Percentiles rank a stretch among this genome's conserved stretches.
Conservation (phyloP, 2,329 filamentous ascomycete genomes). For the Colletotrichum lindemuthianum region DNA sequence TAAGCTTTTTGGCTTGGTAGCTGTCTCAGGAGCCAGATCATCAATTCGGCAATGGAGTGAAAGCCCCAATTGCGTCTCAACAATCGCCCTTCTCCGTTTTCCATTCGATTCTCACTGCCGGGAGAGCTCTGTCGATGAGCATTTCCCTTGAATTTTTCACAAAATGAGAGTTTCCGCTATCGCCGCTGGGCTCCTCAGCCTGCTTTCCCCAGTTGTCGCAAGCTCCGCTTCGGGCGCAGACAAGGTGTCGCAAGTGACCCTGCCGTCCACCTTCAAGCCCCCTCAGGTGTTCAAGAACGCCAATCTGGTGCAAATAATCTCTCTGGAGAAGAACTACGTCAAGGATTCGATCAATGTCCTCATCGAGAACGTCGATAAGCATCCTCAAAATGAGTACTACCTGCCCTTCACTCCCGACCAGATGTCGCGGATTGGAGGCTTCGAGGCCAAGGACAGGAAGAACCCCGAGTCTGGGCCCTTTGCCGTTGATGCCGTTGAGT, state of each 20-base stretch:
- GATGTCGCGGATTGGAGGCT: slow-evolving; percentile 80
- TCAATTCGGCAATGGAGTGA: slow-evolving; percentile 37
- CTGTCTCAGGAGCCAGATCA: slow-evolving; percentile 39
- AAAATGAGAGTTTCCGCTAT: slow-evolving; percentile 61
- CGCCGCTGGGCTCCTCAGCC: slow-evolving; percentile 68
- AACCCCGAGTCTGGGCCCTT: slow-evolving; percentile 75
- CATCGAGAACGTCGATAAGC: slow-evolving; percentile 84
- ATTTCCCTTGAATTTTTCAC: slow-evolving; percentile 38
- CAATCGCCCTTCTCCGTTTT: slow-evolving; percentile 25
- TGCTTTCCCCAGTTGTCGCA: slow-evolving; percentile 60
- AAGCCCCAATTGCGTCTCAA: slow-evolving; percentile 36
- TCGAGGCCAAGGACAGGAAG: slow-evolving; percentile 96
- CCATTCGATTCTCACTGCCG: slow-evolving; percentile 35
- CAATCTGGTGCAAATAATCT: slow-evolving; percentile 90
- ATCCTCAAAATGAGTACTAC: slow-evolving; percentile 90
- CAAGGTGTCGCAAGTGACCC: slow-evolving; percentile 64
- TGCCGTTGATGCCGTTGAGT: slow-evolving; percentile 73
- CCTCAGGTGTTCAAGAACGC: slow-evolving; percentile 93
- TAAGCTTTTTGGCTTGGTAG: slow-evolving; percentile 47
- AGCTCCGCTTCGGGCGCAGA: slow-evolving; percentile 45
- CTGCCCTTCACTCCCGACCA: slow-evolving; percentile 83
- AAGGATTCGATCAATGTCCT: slow-evolving; percentile 94
- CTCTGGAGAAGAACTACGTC: slow-evolving; percentile 91
- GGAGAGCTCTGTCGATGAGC: slow-evolving; percentile 42
- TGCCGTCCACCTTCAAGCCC: slow-evolving; percentile 78